Evolutionary conservation across 2,329 filamentous ascomycete species (phyloP).

Genomic region (Septoria petroselini): DNA sequence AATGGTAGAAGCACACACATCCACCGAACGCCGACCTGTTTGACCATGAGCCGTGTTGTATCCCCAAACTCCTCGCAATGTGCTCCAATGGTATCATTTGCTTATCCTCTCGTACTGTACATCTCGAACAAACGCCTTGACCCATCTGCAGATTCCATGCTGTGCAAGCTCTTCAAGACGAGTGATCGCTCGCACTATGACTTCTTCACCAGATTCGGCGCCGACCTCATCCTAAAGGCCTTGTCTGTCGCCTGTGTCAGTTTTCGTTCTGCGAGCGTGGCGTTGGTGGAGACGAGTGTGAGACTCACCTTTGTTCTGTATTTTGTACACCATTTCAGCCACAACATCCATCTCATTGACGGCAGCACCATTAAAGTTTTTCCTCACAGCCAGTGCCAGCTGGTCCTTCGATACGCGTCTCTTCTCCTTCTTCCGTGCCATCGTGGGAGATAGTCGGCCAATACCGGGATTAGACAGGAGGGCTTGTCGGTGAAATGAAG

Average conservation of each 20-base stretch:
- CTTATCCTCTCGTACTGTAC: too few species aligned
- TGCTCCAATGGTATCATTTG: too few species aligned
- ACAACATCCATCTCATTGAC: slow-evolving; percentile 81
- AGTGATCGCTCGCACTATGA: neutral
- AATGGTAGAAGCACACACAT: too few species aligned
- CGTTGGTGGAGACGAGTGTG: neutral
- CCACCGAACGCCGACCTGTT: too few species aligned
- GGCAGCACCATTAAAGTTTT: slow-evolving; percentile 78
- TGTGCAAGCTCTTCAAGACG: neutral
- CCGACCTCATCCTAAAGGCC: slow-evolving; percentile 47
- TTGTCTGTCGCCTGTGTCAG: slow-evolving; percentile 40
- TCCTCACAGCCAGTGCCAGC: slow-evolving; percentile 68
- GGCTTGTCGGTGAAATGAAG: slow-evolving; percentile 47
- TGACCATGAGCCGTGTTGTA: too few species aligned
- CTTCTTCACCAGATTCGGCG: slow-evolving; percentile 34
- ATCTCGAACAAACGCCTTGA: neutral
- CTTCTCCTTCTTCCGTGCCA: slow-evolving; percentile 63
- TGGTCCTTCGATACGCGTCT: slow-evolving; percentile 69
- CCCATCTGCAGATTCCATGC: neutral
- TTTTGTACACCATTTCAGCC: slow-evolving; percentile 72
- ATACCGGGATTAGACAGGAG: slow-evolving; percentile 54
- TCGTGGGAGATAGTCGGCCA: slow-evolving; percentile 70
- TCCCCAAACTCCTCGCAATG: too few species aligned
- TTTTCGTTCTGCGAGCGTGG: neutral
- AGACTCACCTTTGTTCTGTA: slow-evolving; percentile 55